Conservation (phyloP, 2,329 filamentous ascomycete genomes). For the Neofusicoccum cordaticola region DNA sequence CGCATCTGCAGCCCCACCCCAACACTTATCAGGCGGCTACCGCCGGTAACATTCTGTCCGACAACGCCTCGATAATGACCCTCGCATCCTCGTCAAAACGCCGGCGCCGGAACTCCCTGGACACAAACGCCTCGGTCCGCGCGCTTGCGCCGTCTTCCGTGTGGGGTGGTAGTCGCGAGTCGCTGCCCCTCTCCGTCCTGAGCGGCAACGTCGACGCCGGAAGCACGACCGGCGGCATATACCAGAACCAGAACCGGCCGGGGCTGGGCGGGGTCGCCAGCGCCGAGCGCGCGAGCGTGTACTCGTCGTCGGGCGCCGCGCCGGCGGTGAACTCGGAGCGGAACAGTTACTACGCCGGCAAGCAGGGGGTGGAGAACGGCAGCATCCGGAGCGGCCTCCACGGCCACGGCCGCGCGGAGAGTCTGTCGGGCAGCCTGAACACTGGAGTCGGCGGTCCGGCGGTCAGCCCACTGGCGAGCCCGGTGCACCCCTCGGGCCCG, state of each 20-base stretch:
- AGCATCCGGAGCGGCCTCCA: conserved; percentile 75
- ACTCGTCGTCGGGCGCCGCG: conserved; percentile 63
- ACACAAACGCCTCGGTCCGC: conserved; percentile 81
- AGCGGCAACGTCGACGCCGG: conserved; percentile 65
- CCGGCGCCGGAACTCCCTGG: conserved; percentile 72
- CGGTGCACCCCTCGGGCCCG: conserved; percentile 19
- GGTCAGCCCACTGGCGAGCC: conserved; percentile 60
- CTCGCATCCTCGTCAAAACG: conserved; percentile 80
- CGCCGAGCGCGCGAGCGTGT: conserved; percentile 73
- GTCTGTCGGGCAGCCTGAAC: conserved; percentile 70
- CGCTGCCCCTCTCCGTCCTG: conserved; percentile 72
- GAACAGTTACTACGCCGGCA: conserved; percentile 69
- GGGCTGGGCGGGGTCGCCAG: conserved; percentile 55
- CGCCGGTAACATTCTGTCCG: conserved; percentile 76
- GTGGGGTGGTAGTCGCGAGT: conserved; percentile 79
- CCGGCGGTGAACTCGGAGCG: conserved; percentile 70
- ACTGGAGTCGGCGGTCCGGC: conserved; percentile 31
- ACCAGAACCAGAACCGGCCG: conserved; percentile 51
- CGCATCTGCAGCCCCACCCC: conserved; percentile 63
- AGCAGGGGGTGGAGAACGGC: conserved; percentile 60
- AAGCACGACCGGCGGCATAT: conserved; percentile 49
- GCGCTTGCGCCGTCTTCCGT: conserved; percentile 79
- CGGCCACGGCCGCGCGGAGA: conserved; percentile 78
- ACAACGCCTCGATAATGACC: conserved; percentile 83
- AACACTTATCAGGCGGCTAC: conserved; percentile 75